Conservation (phyloP, 108 stramenopile species). For the Cafeteria roenbergensis region DNA sequence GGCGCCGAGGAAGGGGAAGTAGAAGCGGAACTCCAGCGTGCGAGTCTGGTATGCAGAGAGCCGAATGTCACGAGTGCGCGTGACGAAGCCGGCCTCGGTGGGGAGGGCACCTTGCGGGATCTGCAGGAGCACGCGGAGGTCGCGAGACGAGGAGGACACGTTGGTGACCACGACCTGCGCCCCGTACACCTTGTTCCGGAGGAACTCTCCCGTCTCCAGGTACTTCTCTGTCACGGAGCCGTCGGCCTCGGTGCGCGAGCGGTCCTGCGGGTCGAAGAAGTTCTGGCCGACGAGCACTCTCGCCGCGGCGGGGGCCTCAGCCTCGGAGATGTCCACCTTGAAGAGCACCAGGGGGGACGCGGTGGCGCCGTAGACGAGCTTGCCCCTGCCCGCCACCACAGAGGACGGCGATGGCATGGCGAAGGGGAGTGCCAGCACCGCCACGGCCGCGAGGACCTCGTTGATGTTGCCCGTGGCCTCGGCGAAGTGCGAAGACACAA, state of each 20-base stretch:
- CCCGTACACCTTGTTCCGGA: constrained; percentile 3
- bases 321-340: background rate
- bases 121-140: background rate
- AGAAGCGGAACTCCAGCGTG: background rate
- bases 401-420: background rate
- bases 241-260: background rate
- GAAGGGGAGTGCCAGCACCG: constrained; percentile 3
- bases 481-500: constrained; percentile 5
- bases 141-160: background rate
- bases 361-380: background rate
- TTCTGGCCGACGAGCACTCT: constrained; percentile 1
- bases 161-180: background rate
- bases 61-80: background rate
- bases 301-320: background rate
- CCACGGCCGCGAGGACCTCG: background rate
- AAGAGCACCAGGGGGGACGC: background rate
- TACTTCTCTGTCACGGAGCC: background rate
- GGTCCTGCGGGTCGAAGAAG: constrained; percentile 3
- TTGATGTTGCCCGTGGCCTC: background rate
- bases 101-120: constrained; percentile 4
- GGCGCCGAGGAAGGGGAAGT: background rate
- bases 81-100: background rate
- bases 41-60: background rate
- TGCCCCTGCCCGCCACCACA: background rate
- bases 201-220: background rate